Conservation (phyloP, 2,329 filamentous ascomycete species). For the Neonectria sp. region DNA sequence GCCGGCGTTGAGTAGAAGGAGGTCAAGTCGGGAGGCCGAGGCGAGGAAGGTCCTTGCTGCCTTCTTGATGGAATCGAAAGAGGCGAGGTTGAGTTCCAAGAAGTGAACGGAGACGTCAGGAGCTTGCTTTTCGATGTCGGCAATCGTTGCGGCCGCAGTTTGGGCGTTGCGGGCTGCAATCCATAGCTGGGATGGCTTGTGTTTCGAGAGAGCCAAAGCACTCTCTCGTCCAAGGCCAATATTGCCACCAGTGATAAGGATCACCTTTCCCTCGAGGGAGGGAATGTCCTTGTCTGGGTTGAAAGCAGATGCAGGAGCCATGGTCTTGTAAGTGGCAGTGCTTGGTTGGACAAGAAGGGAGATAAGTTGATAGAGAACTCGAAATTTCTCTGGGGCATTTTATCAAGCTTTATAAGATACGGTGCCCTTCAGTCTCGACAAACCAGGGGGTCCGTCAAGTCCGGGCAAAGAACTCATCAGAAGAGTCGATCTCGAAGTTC, state of each 20-base stretch:
- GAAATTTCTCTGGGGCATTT: not conserved
- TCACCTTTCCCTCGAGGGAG: slow-evolving; percentile 12
- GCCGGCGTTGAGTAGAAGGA: no score
- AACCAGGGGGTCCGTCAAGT: not conserved
- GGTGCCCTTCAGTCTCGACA: not conserved
- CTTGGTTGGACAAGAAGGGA: not conserved
- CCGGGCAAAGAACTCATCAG: not conserved
- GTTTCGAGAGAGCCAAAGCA: slow-evolving; percentile 1
- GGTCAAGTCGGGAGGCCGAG: no score
- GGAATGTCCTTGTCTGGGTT: slow-evolving; percentile 17
- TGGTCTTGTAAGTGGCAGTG: not conserved
- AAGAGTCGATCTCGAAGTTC: no score
- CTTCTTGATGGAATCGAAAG: no score
- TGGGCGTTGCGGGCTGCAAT: no score
- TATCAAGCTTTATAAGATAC: not conserved
- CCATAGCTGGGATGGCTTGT: not conserved
- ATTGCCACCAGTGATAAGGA: slow-evolving; percentile 19
- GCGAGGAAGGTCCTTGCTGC: no score
- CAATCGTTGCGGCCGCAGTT: no score
- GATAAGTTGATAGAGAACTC: not conserved
- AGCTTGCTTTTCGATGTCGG: no score
- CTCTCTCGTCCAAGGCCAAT: slow-evolving; percentile 13
- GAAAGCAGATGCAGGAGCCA: not conserved
- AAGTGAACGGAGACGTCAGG: no score
- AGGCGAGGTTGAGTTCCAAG: no score